These are phyloP conservation scores for Lactarius hengduanensis DNA, from an alignment of 768 basidiomycete species.

Conservation along the genomic window DNA sequence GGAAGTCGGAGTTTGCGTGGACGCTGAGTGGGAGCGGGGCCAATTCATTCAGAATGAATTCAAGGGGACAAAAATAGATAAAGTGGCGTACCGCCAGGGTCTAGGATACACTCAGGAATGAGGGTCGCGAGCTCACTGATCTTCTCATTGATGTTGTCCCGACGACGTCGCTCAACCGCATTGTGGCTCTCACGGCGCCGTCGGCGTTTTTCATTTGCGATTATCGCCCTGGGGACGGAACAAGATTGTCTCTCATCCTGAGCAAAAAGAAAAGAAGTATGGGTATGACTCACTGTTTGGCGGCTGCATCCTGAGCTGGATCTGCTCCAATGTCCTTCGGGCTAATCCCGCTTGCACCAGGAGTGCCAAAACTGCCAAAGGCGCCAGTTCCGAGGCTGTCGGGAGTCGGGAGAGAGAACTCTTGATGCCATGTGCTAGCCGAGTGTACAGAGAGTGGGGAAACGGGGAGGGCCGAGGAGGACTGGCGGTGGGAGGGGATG, in stretches of 20 bases:
- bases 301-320: conserved; percentile 33
- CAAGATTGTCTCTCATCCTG: not conserved
- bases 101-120: conserved; percentile 83
- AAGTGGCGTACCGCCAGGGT: conserved; percentile 44
- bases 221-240: conserved; percentile 39
- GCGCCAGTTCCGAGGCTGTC: conserved; percentile 29
- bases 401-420: conserved; percentile 37
- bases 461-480: conserved; percentile 32
- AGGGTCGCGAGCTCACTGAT: conserved; percentile 87
- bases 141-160: conserved; percentile 96
- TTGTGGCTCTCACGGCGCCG: conserved; percentile 86
- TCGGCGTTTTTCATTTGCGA: conserved; percentile 81
- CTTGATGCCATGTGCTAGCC: conserved; percentile 24
- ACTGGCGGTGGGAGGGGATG: conserved; percentile 47
- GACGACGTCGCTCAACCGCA: conserved; percentile 80
- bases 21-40: conserved; percentile 3
- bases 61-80: conserved; percentile 6
- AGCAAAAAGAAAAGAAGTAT: not conserved
- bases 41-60: not conserved
- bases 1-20: conserved; percentile 28
- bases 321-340: conserved; percentile 37
- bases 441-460: conserved; percentile 33
- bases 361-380: conserved; percentile 27
- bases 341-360: conserved; percentile 33
- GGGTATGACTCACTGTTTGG: conserved; percentile 40